Base-by-base conservation (phyloP, 352 stramenopile genomes). In the Pythium dissimile region DNA sequence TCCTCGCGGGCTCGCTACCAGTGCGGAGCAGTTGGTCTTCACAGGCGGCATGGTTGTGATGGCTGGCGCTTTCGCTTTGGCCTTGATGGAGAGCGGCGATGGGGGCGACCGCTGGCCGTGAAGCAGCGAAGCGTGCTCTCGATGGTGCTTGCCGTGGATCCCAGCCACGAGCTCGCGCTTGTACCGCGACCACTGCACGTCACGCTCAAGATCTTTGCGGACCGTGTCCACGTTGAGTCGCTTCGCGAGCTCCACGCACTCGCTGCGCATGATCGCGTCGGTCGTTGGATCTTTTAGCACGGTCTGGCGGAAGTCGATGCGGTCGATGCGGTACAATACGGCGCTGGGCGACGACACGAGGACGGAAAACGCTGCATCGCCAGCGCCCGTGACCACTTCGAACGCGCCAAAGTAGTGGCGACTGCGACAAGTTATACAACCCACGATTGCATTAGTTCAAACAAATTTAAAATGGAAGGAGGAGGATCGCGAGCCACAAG, bases 381-480 rank as follows among this genome's bases (percentile, higher is more conserved):
- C 24, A 21, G 67, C 50, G 8, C 78, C 71, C 0, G 57, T 55
- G 18, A 84, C 47, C 21, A 80, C 54, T 51, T 90, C 80, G 52
- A 77, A 86, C 20, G 75, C 69, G 15, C 80, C 80, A 51, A 90
- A 76, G 64, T 81, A 88, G 30, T 88, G 72, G 24, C 73, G 77
- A 32, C 70, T 86, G 46, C 1, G 11, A 13, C 15, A 16, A 42
- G 57, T 12, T 3, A 49, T 20, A 30, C 16, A 10, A 27, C 37
- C n/a, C n/a, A n/a, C n/a, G n/a, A n/a, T n/a, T n/a, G n/a, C n/a
- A n/a, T n/a, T n/a, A n/a, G n/a, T n/a, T n/a, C n/a, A n/a, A 32
- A 24, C 26, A 11, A 42, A n/a, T 30, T 5, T 24, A 23, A 47
- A 21, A 31, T 9, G 4, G 3, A n/a, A 30, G 5, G 28, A 47